Evolutionary conservation across 306 rosid genomes (phyloP).

Genomic region (Trifolium pratense): DNA sequence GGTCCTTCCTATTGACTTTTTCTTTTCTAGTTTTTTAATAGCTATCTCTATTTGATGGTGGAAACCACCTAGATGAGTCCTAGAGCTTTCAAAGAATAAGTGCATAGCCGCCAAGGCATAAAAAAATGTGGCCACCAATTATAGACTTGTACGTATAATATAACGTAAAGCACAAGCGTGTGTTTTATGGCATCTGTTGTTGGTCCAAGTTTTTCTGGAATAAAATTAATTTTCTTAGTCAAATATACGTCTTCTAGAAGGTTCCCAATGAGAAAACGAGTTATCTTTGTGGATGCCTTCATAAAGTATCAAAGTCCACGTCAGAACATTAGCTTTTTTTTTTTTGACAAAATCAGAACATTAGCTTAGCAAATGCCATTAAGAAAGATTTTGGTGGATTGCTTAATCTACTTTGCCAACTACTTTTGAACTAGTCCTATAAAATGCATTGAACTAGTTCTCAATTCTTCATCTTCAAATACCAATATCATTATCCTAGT

Average conservation of each 20-base stretch:
- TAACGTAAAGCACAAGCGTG: conserved; percentile 41
- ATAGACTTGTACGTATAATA: background rate
- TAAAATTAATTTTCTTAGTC: conserved; percentile 6
- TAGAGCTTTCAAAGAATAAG: conserved; percentile 13
- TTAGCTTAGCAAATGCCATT: background rate
- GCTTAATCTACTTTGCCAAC: background rate
- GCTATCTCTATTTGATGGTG: background rate
- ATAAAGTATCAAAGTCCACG: conserved; percentile 15
- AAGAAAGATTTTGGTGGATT: background rate
- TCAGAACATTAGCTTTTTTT: background rate
- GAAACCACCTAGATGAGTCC: conserved; percentile 21
- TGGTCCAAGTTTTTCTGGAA: conserved; percentile 10
- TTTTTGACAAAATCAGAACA: no score
- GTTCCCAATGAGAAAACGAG: conserved; percentile 39
- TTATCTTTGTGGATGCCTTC: conserved; percentile 2
- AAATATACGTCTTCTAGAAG: conserved; percentile 32
- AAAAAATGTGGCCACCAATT: conserved; percentile 27
- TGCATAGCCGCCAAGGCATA: conserved; percentile 16
- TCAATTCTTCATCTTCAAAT: background rate
- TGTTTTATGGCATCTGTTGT: background rate
- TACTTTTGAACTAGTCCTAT: conserved; percentile 10
- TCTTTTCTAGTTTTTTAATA: background rate
- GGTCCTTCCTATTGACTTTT: conserved; percentile 30
- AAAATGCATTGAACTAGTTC: background rate
- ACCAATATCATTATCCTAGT: conserved; percentile 1